These are phyloP conservation scores for Porcisia deanei DNA, from an alignment of 208 protist genomes.

Conservation along the genomic window DNA sequence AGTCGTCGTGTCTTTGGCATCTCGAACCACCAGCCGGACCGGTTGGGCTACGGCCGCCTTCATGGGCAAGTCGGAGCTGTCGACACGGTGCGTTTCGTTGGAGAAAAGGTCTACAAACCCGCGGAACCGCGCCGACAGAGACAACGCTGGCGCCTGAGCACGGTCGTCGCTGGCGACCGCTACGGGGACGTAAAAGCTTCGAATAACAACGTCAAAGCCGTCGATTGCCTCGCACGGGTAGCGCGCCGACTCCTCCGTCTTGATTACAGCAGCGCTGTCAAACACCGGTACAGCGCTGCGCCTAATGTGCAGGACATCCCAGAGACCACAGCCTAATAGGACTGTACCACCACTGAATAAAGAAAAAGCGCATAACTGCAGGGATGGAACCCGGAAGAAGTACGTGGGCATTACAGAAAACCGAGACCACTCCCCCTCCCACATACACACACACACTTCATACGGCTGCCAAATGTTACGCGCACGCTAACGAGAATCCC, in stretches of 20 bases:
- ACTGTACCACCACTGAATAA: slow-evolving; percentile 20
- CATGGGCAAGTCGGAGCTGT: neutral
- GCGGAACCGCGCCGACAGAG: neutral
- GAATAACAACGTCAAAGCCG: slow-evolving; percentile 79
- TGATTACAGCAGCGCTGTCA: slow-evolving; percentile 34
- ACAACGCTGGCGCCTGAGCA: neutral
- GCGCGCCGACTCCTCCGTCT: slow-evolving; percentile 60
- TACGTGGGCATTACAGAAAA: slow-evolving; percentile 24
- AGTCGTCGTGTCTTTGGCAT: slow-evolving; percentile 3
- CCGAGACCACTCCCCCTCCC: neutral
- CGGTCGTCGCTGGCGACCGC: neutral
- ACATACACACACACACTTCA: neutral
- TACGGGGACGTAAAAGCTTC: slow-evolving; percentile 66
- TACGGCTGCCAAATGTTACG: neutral
- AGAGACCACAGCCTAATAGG: slow-evolving; percentile 20
- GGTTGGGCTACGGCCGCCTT: neutral
- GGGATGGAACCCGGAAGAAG: slow-evolving; percentile 25
- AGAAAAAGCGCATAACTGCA: slow-evolving; percentile 5
- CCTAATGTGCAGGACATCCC: slow-evolving; percentile 18
- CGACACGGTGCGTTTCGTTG: slow-evolving; percentile 28
- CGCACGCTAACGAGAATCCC: neutral
- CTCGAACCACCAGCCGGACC: slow-evolving; percentile 21
- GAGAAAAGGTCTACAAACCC: slow-evolving; percentile 32
- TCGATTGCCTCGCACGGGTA: slow-evolving; percentile 63
- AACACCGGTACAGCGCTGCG: slow-evolving; percentile 51